phyloP scores from a whole-genome alignment of 169 alveolate genomes.

The Cryptosporidium ubiquitum region DNA sequence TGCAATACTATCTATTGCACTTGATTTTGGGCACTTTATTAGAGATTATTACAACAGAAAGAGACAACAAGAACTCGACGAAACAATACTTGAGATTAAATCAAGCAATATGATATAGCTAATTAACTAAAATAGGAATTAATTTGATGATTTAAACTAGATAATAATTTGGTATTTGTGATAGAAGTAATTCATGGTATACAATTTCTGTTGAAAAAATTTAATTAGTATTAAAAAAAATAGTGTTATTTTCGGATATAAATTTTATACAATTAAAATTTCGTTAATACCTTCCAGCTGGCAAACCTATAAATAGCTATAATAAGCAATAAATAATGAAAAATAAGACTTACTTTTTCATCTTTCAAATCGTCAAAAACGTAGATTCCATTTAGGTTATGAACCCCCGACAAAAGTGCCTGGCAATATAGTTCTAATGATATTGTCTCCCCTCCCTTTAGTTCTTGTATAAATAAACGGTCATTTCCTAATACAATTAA shows the following conservation, averaged over 20 bases:
- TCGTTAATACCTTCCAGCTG: constrained; percentile 21
- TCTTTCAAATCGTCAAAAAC: neutral
- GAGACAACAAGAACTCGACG: constrained; percentile 25
- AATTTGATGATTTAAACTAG: neutral
- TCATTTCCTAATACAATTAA: constrained; percentile 32
- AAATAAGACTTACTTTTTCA: constrained; percentile 10
- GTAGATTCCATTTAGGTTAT: constrained; percentile 26
- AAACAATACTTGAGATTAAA: constrained; percentile 11
- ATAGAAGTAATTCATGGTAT: neutral
- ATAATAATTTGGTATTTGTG: neutral
- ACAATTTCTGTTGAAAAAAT: neutral
- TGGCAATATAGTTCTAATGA: constrained; percentile 10
- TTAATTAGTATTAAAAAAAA: neutral
- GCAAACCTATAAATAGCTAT: constrained; percentile 14
- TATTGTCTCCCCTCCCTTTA: constrained; percentile 7
- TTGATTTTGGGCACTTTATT: constrained; percentile 45
- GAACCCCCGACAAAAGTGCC: constrained; percentile 42
- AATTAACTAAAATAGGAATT: neutral
- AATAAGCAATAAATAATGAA: neutral
- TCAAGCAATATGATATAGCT: constrained; percentile 6
- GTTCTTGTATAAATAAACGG: neutral
- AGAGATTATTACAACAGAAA: constrained; percentile 36
- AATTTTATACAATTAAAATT: neutral
- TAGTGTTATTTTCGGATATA: neutral
- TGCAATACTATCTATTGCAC: constrained; percentile 43